Conservation (phyloP, 352 stramenopile genomes). For the Phytophthora megakarya region DNA sequence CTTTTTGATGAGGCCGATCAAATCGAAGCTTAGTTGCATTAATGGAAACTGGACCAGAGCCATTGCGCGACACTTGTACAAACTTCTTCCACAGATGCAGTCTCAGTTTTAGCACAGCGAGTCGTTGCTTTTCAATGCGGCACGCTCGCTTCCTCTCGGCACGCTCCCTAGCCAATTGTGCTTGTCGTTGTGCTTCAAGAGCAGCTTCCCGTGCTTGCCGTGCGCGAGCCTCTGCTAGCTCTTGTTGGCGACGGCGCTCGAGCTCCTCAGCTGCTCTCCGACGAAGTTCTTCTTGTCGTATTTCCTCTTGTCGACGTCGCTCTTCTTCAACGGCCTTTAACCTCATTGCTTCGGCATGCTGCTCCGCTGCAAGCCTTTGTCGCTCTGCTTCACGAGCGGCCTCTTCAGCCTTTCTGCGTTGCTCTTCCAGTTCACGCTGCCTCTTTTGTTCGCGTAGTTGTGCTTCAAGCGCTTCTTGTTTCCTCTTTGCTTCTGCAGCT, state of each 20-base stretch:
- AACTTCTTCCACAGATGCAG: slow-evolving; percentile 75
- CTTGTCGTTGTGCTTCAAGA: slow-evolving; percentile 54
- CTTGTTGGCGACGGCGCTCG: slow-evolving; percentile 51
- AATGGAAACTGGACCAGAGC: slow-evolving; percentile 46
- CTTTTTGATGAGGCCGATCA: slow-evolving; percentile 40
- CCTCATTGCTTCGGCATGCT: slow-evolving; percentile 31
- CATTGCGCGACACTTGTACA: slow-evolving; percentile 48
- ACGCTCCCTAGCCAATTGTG: slow-evolving; percentile 53
- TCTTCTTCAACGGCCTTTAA: slow-evolving; percentile 50
- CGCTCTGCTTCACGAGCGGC: slow-evolving; percentile 38
- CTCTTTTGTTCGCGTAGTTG: slow-evolving; percentile 44
- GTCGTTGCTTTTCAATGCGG: slow-evolving; percentile 50
- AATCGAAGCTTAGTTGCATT: slow-evolving; percentile 43
- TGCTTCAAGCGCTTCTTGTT: slow-evolving; percentile 41
- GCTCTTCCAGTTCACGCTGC: slow-evolving; percentile 53
- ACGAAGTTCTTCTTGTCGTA: slow-evolving; percentile 41
- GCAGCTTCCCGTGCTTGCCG: slow-evolving; percentile 46
- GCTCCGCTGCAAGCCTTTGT: slow-evolving; percentile 30
- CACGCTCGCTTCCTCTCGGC: slow-evolving; percentile 36
- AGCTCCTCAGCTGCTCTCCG: slow-evolving; percentile 40
- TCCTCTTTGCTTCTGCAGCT: slow-evolving; percentile 32
- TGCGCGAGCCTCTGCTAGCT: slow-evolving; percentile 47
- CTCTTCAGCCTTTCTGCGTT: slow-evolving; percentile 44
- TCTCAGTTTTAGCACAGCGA: slow-evolving; percentile 58
- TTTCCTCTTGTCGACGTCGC: slow-evolving; percentile 41